Evolutionary conservation across 306 rosid genomes (phyloP), one percentile per base, ranked within the genome.

Genomic region (Castanea crenata): DNA sequence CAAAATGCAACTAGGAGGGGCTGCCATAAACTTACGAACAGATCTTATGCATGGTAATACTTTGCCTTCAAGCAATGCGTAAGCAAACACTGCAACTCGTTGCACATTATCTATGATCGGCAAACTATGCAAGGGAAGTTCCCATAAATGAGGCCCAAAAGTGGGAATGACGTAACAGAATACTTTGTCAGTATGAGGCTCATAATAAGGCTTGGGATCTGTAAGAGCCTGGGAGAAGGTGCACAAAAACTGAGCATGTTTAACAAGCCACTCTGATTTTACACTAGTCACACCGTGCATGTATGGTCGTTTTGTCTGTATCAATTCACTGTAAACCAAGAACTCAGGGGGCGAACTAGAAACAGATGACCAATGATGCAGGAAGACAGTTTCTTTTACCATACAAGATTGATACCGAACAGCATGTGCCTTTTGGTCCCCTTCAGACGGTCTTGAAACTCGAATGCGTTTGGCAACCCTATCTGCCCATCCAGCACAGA

Each of bases 401-500:
- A 79, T 76, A 84, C 96, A 84, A 27, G 96, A 80, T 77, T 92
- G 97, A 83, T 95, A 95, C 69, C 88, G 84, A 67, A 82, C 86
- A 23, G 78, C 86, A 54, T 74, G 87, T 63, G 82, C 72, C 55
- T 75, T 90, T 65, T 46, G 84, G 56, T 81, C 89, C 63, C 86
- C 91, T 34, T 78, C 88, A 3, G 85, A 71, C 15, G 64, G 76
- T 83, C 82, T 77, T 21, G 91, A 86, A 85, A 80, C 82, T 80
- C 89, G 76, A 80, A 89, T 70, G 38, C 92, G 98, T 82, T 82
- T 95, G 9, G 99, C 97, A 80, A 95, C 92, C 91, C 92, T 88
- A 75, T 95, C 99, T 57, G 93, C 96, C 99, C 99, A 95, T 82
- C 99, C 99, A 83, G 98, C 98, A 86, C 99, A 95, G 70, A 95